Conservation (phyloP, 352 stramenopile species). For the Pythium graminicola region DNA sequence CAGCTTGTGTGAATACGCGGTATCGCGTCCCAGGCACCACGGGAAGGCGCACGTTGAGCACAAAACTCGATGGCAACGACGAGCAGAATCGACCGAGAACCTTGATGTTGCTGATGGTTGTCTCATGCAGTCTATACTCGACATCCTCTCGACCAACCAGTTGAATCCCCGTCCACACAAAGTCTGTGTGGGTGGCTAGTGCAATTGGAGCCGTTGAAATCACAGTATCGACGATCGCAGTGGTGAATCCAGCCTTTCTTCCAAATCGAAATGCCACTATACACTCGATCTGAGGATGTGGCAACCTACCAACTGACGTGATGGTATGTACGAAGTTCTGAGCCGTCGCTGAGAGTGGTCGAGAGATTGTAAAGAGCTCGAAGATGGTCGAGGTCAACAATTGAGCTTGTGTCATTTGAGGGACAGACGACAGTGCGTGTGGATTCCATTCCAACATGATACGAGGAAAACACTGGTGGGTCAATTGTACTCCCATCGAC, state of each 20-base stretch:
- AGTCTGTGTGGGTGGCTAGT: background rate
- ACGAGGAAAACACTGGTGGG: background rate
- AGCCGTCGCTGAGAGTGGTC: background rate
- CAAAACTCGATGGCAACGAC: background rate
- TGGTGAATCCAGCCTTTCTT: background rate
- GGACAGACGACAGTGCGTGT: too few relatives aligned
- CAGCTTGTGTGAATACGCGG: too few relatives aligned
- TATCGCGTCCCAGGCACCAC: background rate
- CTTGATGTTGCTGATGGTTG: background rate
- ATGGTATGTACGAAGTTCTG: background rate
- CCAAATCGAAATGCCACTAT: background rate
- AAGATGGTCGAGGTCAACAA: background rate
- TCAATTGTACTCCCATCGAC: background rate
- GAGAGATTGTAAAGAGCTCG: background rate
- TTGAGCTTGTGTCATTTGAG: background rate
- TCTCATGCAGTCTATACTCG: background rate
- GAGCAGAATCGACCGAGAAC: background rate
- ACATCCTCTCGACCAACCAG: background rate
- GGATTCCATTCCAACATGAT: background rate
- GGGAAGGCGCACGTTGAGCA: background rate
- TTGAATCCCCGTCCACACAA: background rate
- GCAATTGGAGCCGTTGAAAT: background rate
- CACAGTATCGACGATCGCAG: background rate
- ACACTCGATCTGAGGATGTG: background rate
- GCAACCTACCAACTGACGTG: background rate